Base-by-base conservation (phyloP, 192 early-diverging fungal species). In the Coemansia sp. region DNA sequence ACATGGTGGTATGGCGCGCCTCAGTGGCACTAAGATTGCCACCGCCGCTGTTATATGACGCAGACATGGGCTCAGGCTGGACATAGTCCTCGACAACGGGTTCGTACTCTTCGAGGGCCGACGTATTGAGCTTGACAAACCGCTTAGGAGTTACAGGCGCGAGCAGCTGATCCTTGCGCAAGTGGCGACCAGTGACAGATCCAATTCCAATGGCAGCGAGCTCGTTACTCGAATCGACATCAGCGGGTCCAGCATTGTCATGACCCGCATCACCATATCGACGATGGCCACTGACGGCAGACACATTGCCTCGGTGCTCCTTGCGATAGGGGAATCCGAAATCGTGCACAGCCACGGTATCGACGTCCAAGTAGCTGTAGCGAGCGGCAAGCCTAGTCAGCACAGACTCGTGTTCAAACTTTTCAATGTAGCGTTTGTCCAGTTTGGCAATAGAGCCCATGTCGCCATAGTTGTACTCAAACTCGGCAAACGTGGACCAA, bases 401-500 rank as follows among this genome's bases (percentile, higher is more conserved):
- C 60, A 78, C 53, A 23, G 88, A 86, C 55, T 90, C 90, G 69
- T 90, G 81, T 11, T 91, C 87, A 71, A 89, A 96, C 32, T 87
- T 88, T 26, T 92, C 93, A 16, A 79, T 84, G 37, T 88, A 78
- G 33, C 95, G 85, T 75, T 91, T 90, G 63, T 98, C 95, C 23
- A 93, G 80, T 68, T 90, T 92, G 19, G 82, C 72, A 28, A 96
- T 86, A 46, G 88, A 86, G 0, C 84, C 64, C 64, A 96, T 76
- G 77, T 98, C 95, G 10, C 95, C 95, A 77, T 93, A 95, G 62
- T 91, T 88, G 78, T 87, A 91, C 72, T 96, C 95, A 73, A 95
- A 94, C 30, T 91, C 88, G 8, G 92, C 83, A 66, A 94, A 91
- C 74, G 89, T 90, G 43, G 82, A 70, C 96, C 96, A 98, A 10